Evolutionary conservation across 257 asterid species (phyloP).

Genomic region (Solanum sparsipilum): DNA sequence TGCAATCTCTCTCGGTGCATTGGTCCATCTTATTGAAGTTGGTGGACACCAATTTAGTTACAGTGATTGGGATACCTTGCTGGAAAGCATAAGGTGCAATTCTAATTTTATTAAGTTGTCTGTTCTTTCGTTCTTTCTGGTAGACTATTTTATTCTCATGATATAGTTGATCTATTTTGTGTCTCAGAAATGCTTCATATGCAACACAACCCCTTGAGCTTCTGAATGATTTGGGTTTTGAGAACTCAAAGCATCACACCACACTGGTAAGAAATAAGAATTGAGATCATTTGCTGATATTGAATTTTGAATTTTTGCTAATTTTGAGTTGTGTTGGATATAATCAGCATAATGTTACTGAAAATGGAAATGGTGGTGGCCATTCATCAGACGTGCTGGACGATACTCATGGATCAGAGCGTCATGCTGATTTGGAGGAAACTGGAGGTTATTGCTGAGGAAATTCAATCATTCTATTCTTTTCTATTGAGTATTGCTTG

Average conservation of each 20-base stretch:
- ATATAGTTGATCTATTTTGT: constrained; percentile 12
- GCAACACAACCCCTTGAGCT: constrained; percentile 98
- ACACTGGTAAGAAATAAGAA: constrained; percentile 41
- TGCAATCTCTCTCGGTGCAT: constrained; percentile 90
- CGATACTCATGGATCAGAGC: constrained; percentile 35
- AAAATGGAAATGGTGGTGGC: constrained; percentile 31
- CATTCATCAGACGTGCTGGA: constrained; percentile 18
- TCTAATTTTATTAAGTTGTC: constrained; percentile 1
- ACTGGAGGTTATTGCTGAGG: constrained; percentile 55
- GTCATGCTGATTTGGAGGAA: constrained; percentile 51
- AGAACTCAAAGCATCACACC: constrained; percentile 43
- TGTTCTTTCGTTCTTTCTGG: background rate
- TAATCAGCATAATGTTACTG: constrained; percentile 26
- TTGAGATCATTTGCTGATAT: constrained; percentile 30
- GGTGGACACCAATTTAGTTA: constrained; percentile 98
- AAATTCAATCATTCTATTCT: background rate
- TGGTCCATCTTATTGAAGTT: constrained; percentile 94
- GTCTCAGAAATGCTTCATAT: constrained; percentile 87
- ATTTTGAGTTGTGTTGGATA: constrained; percentile 21
- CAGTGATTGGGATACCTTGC: constrained; percentile 87
- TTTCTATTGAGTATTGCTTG: background rate
- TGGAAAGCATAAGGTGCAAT: constrained; percentile 79
- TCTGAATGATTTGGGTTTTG: constrained; percentile 77
- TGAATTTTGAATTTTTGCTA: constrained; percentile 13
- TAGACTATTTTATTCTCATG: constrained; percentile 2